Evolutionary conservation across 129 eudicot species (phyloP), one percentile per base, ranked within the genome.

Genomic region (Escallonia herrerae): DNA sequence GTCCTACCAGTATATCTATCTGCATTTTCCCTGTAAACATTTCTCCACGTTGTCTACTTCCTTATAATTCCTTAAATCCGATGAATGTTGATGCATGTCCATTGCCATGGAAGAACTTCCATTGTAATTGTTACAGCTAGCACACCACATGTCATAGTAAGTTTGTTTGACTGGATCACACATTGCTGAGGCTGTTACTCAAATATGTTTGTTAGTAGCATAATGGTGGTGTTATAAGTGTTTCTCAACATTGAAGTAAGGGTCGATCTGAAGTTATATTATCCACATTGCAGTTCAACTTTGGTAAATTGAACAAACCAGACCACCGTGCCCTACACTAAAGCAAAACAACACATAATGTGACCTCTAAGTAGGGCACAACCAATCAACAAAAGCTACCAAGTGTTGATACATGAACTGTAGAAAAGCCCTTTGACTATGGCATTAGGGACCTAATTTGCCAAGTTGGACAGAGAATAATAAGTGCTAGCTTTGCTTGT

Each of bases 301-400:
- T 7, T 5, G 4, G 56, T 51, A 10, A 51, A n/a, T 10, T 57
- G 33, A 57, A 33, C 70, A 65, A 79, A 79, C 72, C 53, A 73
- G 79, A 78, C 79, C 72, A 68, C 64, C 22, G 58, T 73, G 64
- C 38, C 83, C 83, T 69, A 68, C 79, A 51, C 59, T 68, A 78
- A 78, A 78, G 83, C 76, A 73, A 78, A 78, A 78, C 71, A 63
- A 40, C 49, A 78, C 56, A 69, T 58, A 78, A 58, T 78, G 83
- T 73, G 69, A 64, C 79, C 79, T 78, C 79, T 78, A 68, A 73
- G 76, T 67, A 74, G 58, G 66, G 62, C 77, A 72, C 57, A 43
- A 22, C 43, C 62, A 74, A 48, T 65, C 22, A 74, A 69, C 60
- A 73, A 79, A 74, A 69, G 73, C 65, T 59, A 59, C 66, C 14